phyloP scores from a whole-genome alignment of 164 flowering plant genomes.

The Piper longum region DNA sequence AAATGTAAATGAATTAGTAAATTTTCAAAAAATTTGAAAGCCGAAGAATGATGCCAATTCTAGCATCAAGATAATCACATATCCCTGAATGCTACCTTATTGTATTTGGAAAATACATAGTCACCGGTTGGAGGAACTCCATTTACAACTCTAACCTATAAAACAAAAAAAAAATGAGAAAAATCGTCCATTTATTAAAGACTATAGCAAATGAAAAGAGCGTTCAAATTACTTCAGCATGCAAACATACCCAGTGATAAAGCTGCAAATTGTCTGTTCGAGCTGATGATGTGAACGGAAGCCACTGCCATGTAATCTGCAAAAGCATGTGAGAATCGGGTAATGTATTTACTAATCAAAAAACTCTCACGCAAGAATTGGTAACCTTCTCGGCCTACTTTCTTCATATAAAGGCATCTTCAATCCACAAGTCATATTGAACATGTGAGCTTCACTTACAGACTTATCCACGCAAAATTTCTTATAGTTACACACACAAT shows the following conservation, averaged over 20 bases:
- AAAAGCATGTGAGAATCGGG: background rate
- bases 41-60: background rate
- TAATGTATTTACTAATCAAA: background rate
- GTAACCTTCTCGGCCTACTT: no score
- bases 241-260: conserved; percentile 71
- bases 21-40: background rate
- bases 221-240: background rate
- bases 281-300: conserved; percentile 83
- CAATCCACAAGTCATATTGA: no score
- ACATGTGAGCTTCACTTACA: no score
- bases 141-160: conserved; percentile 91
- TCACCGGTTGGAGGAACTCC: conserved; percentile 92
- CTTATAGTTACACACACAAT: no score
- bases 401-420: no score
- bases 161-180: background rate
- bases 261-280: conserved; percentile 79
- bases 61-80: no score
- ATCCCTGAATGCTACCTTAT: conserved; percentile 42
- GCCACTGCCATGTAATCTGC: conserved; percentile 98
- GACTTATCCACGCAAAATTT: no score
- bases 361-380: background rate
- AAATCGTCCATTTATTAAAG: background rate
- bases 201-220: background rate
- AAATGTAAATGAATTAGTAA: background rate
- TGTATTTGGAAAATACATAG: conserved; percentile 91